Evolutionary conservation across 2,329 filamentous ascomycete genomes (phyloP).

Genomic region (Knufia petricola): DNA sequence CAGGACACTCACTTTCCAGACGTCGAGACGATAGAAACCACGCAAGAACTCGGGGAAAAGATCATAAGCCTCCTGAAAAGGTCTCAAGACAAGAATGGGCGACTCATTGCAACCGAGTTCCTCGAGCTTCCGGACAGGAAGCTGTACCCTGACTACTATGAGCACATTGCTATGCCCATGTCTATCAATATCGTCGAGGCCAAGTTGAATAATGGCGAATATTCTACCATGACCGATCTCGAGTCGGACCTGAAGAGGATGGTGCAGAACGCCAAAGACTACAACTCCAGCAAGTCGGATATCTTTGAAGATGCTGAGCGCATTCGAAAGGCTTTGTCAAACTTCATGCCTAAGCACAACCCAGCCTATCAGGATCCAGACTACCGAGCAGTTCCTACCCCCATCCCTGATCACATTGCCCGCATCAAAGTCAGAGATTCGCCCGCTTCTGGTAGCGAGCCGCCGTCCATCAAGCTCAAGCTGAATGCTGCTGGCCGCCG

Average conservation of each 20-base stretch:
- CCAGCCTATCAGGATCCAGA: constrained; percentile 63
- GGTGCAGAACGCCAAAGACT: constrained; percentile 78
- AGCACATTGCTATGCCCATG: constrained; percentile 65
- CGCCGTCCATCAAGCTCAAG: constrained; percentile 14
- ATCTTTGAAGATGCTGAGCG: constrained; percentile 78
- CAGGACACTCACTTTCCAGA: constrained; percentile 24
- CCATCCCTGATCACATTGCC: constrained; percentile 46
- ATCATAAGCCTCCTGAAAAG: constrained; percentile 67
- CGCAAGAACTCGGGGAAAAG: constrained; percentile 59
- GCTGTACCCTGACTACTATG: constrained; percentile 59
- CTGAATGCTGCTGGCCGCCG: constrained; percentile 13
- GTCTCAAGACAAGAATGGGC: constrained; percentile 73
- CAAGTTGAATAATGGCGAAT: constrained; percentile 60
- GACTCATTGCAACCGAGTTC: constrained; percentile 65
- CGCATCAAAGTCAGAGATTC: constrained; percentile 29
- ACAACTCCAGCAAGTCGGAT: constrained; percentile 61
- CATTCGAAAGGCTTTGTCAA: constrained; percentile 74
- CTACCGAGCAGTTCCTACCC: constrained; percentile 65
- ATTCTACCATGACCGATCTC: constrained; percentile 60
- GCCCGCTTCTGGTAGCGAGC: constrained; percentile 1
- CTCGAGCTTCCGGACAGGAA: constrained; percentile 56
- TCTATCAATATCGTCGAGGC: constrained; percentile 66
- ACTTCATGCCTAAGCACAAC: constrained; percentile 79
- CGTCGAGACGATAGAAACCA: constrained; percentile 55
- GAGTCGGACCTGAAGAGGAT: constrained; percentile 83